Evolutionary conservation across 371 early-diverging fungal species (phyloP), one percentile per base, ranked within the genome.

Genomic region (Haplosporangium sp.): DNA sequence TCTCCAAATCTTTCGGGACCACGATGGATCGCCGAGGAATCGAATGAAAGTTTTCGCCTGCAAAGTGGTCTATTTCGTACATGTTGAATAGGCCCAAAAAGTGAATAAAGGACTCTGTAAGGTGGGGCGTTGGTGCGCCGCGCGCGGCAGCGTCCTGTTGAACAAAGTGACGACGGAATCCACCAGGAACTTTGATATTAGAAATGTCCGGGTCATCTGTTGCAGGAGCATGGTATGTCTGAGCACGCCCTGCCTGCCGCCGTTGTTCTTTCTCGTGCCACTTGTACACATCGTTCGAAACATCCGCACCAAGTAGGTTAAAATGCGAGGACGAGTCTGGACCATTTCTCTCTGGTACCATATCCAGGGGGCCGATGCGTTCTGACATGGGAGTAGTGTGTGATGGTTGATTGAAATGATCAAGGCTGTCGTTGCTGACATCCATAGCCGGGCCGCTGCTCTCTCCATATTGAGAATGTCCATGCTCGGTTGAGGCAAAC

Each of bases 131-230:
- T 9, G 79, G 59, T 10, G 53, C 60, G 5, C 73, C 73, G 12
- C 73, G 68, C 5, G 79, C 52, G 6, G 47, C 61, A 6, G 87
- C 86, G 38, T 90, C 86, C 18, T 86, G 85, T 12, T 85, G 83
- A 12, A 92, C 62, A 72, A 87, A 91, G 46, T 87, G 87, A 2
- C 94, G 86, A 38, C 93, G 88, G 75, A 94, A 90, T 0, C 89
- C 89, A 29, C 94, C 94, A 2, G 94, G 93, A n/a, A 86, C 82
- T 58, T 83, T 82, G n/a, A 89, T 77, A 13, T 46, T 20, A 18
- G 60, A 51, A 12, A 71, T 67, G 3, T 42, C 61, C 20, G 62
- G 16, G 23, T 56, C 60, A 9, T 41, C 29, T n/a, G 55, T 47
- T 1, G 52, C 5, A 4, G 79, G 79, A 1, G 62, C 69, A 46